Evolutionary conservation across 2,329 filamentous ascomycete genomes (phyloP), one percentile per base, ranked within the genome.

Genomic region (Colletotrichum sp.): DNA sequence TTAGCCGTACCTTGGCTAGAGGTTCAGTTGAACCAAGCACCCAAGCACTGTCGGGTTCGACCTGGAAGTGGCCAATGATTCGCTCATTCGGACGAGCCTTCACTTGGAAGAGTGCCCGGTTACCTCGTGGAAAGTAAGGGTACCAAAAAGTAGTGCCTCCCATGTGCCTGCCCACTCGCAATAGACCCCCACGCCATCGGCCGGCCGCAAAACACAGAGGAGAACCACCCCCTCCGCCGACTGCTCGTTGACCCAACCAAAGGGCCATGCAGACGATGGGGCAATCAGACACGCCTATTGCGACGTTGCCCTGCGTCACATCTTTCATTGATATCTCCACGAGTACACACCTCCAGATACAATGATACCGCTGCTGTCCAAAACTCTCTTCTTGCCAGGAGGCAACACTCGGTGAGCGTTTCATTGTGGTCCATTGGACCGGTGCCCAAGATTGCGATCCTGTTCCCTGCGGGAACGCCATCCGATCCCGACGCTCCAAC

Each of bases 231-330:
- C 44, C 44, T 52, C n/a, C 44, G n/a, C 44, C 44, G 44, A 52
- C 32, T 32, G 21, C 39, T 69, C 30, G 21, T 36, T 55, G 15
- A 13, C 24, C 66, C 67, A 34, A 65, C 39, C 32, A 62, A 18
- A 71, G 32, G 32, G 32, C 32, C 60, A n/a, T n/a, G 65, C 44
- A 64, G 24, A 63, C 28, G 55, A 73, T 73, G n/a, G 32, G 67
- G 34, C 72, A 71, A 65, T 74, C 34, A 74, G 72, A 74, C 72
- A 71, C 26, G 12, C 10, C 21, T 44, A 71, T 71, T 59, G 72
- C 67, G 49, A 71, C 26, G 34, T 32, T 49, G 44, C n/a, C 44
- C 44, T 52, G 72, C 49, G 62, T 59, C 32, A 36, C 44, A 10
- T 66, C 24, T 21, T 13, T 63, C 18, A 55, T 32, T 60, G 44